These are phyloP conservation scores for Sporothrix brasiliensis DNA, from an alignment of 2,329 filamentous ascomycete species.

Conservation along the genomic window DNA sequence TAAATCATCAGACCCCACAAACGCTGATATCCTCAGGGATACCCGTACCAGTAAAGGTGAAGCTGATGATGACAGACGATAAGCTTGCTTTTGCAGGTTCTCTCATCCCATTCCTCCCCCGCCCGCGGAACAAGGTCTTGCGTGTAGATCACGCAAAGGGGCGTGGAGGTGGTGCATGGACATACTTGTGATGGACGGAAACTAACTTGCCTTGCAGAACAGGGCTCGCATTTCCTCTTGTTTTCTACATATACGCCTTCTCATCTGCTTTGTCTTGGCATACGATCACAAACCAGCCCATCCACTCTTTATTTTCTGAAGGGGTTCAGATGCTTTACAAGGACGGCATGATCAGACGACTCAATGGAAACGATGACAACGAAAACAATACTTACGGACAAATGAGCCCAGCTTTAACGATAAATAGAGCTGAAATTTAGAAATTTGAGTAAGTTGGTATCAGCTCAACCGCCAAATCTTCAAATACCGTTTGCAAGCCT, in stretches of 20 bases:
- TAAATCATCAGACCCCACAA: slow-evolving; percentile 18
- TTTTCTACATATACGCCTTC: not conserved
- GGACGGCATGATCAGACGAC: not conserved
- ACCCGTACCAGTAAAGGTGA: slow-evolving; percentile 22
- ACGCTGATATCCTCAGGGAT: slow-evolving; percentile 11
- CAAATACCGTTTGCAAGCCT: not conserved
- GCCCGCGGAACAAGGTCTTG: slow-evolving; percentile 25
- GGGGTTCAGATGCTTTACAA: slow-evolving; percentile 2
- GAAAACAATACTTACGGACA: not conserved
- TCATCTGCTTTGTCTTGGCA: slow-evolving; percentile 5
- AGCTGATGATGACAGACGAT: not conserved
- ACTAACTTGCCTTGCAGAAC: not conserved
- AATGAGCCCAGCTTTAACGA: no score
- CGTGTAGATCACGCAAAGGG: slow-evolving; percentile 30
- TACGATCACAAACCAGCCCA: not conserved
- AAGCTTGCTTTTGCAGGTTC: not conserved
- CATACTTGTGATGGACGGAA: not conserved
- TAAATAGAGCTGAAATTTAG: no score
- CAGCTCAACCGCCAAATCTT: no score
- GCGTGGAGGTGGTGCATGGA: not conserved
- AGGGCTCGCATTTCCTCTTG: not conserved
- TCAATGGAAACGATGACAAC: not conserved
- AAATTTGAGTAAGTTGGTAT: no score
- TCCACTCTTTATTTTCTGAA: not conserved
- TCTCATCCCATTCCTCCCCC: slow-evolving; percentile 22